Evolutionary conservation across 305 asterid genomes (phyloP).

Genomic region (Solanum chacoense): DNA sequence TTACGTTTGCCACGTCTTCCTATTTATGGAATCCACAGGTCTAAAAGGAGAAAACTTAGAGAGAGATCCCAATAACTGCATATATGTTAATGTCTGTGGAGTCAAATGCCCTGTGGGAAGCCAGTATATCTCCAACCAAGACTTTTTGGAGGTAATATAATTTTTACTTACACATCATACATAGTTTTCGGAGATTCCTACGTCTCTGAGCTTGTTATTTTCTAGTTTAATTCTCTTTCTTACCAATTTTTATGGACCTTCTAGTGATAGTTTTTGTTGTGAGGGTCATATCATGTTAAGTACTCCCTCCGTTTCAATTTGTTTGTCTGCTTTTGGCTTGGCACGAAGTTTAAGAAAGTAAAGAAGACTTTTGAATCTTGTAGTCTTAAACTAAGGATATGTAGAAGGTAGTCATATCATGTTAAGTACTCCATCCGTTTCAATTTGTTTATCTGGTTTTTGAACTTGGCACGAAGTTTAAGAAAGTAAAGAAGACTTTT

Average conservation of each 20-base stretch:
- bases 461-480: not conserved
- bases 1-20: not conserved
- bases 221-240: not conserved
- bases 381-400: not conserved
- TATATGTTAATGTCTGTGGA: constrained; percentile 60
- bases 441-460: not conserved
- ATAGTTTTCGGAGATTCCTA: not conserved
- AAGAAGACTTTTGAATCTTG: not conserved
- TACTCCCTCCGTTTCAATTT: not conserved
- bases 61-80: constrained; percentile 23
- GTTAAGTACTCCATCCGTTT: not conserved
- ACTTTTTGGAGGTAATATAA: constrained; percentile 55
- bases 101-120: constrained; percentile 48
- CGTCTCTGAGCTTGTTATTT: not conserved
- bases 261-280: not conserved
- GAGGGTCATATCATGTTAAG: not conserved
- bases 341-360: not conserved
- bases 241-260: not conserved
- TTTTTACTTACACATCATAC: not conserved
- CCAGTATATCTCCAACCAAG: constrained; percentile 64
- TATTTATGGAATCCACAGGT: constrained; percentile 13
- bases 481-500: not conserved
- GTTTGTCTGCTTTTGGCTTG: not conserved
- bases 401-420: not conserved
- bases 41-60: constrained; percentile 17